These are phyloP conservation scores for Cicer judaicum DNA, from an alignment of 306 rosid genomes.

Conservation along the genomic window DNA sequence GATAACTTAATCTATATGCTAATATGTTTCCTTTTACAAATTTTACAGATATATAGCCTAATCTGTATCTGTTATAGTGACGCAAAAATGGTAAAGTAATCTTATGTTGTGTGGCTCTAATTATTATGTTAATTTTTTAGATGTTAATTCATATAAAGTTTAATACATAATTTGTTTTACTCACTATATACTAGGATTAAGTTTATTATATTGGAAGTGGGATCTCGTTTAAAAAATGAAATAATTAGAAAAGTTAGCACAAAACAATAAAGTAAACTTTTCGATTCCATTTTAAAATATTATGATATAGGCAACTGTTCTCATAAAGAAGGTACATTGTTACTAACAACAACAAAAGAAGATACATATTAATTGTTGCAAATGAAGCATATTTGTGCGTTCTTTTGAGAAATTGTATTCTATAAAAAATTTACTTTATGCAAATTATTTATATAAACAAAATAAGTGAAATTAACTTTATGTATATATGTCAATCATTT, in stretches of 20 bases:
- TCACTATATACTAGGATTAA: not conserved
- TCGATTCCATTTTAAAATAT: not conserved
- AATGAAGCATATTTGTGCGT: constrained; percentile 1
- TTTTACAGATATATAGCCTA: too few species aligned
- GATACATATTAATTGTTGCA: not conserved
- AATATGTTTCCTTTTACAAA: too few species aligned
- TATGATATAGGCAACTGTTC: not conserved
- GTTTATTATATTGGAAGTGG: not conserved
- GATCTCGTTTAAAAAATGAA: not conserved
- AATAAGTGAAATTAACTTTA: too few species aligned
- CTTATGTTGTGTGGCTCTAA: too few species aligned
- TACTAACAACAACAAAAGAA: too few species aligned
- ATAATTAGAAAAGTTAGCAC: not conserved
- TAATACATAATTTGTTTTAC: too few species aligned
- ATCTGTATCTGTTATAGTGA: too few species aligned
- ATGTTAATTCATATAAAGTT: too few species aligned
- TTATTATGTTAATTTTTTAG: too few species aligned
- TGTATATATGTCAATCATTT: not conserved
- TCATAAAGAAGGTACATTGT: not conserved
- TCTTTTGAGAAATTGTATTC: not conserved
- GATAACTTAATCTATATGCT: too few species aligned
- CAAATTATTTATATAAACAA: too few species aligned
- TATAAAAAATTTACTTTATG: not conserved
- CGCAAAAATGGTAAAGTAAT: too few species aligned
- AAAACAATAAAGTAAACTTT: not conserved